A percentile compares a stretch with the other conserved stretches of the same genome.
These are phyloP conservation scores for Euphrasia confusa DNA, from an alignment of 257 asterid genomes.

Conservation along the genomic window DNA sequence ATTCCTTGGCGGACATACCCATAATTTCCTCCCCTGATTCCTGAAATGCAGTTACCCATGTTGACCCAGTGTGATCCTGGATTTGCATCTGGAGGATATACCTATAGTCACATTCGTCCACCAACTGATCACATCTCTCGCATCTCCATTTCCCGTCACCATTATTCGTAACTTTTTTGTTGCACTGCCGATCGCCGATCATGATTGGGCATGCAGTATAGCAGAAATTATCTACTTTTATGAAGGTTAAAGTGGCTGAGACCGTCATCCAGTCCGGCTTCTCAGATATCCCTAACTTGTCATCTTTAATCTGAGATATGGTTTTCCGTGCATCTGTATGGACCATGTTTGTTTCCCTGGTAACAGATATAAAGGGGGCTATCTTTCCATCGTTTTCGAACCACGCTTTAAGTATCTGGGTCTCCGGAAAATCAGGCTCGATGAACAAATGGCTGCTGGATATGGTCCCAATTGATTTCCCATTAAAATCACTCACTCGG, in stretches of 20 bases:
- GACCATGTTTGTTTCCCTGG: slow-evolving; percentile 51
- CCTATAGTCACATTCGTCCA: slow-evolving; percentile 83
- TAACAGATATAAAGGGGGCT: slow-evolving; percentile 52
- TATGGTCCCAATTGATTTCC: slow-evolving; percentile 78
- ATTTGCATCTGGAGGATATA: slow-evolving; percentile 83
- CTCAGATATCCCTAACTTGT: slow-evolving; percentile 76
- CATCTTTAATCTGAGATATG: slow-evolving; percentile 85
- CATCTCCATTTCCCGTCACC: slow-evolving; percentile 94
- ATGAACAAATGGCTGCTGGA: slow-evolving; percentile 60
- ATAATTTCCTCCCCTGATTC: slow-evolving; percentile 80
- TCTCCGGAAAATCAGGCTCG: slow-evolving; percentile 86
- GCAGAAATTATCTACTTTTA: slow-evolving; percentile 65
- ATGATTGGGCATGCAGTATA: slow-evolving; percentile 74
- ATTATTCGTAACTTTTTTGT: slow-evolving; percentile 71
- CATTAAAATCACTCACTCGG: slow-evolving; percentile 72
- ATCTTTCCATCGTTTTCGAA: slow-evolving; percentile 66
- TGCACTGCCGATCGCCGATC: slow-evolving; percentile 81
- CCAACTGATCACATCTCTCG: slow-evolving; percentile 60
- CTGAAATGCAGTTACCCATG: slow-evolving; percentile 90
- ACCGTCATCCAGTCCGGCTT: slow-evolving; percentile 90
- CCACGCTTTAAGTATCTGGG: slow-evolving; percentile 61
- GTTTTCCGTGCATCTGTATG: slow-evolving; percentile 67
- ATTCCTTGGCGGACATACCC: slow-evolving; percentile 79
- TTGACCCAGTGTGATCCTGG: slow-evolving; percentile 88
- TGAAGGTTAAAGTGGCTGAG: slow-evolving; percentile 56